Evolutionary conservation across 805 yeast species (phyloP).

Genomic region (Komagataella pseudopastoris): DNA sequence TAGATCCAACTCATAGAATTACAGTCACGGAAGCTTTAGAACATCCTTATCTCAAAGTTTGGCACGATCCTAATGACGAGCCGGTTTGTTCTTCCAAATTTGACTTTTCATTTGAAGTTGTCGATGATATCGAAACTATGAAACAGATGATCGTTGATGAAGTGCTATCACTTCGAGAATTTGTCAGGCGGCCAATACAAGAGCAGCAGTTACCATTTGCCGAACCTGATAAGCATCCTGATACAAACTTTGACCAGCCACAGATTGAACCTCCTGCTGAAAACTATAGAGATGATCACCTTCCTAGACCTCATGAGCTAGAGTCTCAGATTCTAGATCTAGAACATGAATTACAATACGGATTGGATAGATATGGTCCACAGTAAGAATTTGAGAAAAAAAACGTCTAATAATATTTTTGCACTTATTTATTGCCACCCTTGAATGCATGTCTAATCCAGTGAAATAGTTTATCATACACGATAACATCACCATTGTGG

Average conservation of each 20-base stretch:
- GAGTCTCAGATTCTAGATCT: conserved; percentile 23
- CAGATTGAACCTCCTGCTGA: conserved; percentile 31
- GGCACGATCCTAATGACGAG: conserved; percentile 92
- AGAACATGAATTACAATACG: conserved; percentile 57
- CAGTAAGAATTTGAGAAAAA: conserved; percentile 1
- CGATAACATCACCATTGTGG: conserved; percentile 61
- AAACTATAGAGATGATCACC: conserved; percentile 29
- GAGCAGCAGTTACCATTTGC: conserved; percentile 26
- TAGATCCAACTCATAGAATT: conserved; percentile 74
- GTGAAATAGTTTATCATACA: conserved; percentile 48
- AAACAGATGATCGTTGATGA: conserved; percentile 69
- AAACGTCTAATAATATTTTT: neutral
- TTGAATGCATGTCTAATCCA: conserved; percentile 54
- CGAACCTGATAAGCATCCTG: neutral
- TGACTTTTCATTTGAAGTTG: conserved; percentile 79
- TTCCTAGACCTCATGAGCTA: conserved; percentile 52
- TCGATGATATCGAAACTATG: conserved; percentile 68
- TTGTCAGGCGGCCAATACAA: conserved; percentile 65
- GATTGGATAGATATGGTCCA: conserved; percentile 37
- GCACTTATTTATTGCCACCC: neutral
- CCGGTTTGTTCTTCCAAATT: conserved; percentile 73
- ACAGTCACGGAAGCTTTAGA: conserved; percentile 72
- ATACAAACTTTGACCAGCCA: conserved; percentile 11
- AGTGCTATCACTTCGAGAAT: conserved; percentile 63
- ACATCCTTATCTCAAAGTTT: conserved; percentile 75